Evolutionary conservation across 805 yeast species (phyloP).

Genomic region (Candida caryicola): DNA sequence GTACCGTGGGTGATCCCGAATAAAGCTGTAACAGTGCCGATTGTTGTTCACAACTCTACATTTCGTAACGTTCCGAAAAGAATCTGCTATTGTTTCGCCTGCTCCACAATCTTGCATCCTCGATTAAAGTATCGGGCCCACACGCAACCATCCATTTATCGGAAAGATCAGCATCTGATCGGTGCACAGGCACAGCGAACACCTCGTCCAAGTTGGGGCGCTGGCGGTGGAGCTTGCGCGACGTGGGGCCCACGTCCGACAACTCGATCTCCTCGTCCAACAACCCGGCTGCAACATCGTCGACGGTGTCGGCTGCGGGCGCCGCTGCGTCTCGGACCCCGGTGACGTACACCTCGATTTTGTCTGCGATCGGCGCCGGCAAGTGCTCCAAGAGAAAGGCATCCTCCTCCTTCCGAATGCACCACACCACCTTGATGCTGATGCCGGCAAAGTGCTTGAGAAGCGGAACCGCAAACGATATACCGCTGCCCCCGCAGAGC

Average conservation of each 20-base stretch:
- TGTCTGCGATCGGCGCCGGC: not conserved
- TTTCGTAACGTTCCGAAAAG: conserved; percentile 44
- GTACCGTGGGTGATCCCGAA: too few species aligned
- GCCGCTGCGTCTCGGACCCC: conserved; percentile 5
- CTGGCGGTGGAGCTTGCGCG: conserved; percentile 23
- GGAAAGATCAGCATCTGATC: conserved; percentile 23
- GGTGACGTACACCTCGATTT: conserved; percentile 9
- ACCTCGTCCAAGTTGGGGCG: conserved; percentile 44
- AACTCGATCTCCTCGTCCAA: conserved; percentile 15
- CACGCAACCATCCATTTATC: conserved; percentile 57
- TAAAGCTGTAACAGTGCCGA: too few species aligned
- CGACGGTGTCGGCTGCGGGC: conserved; percentile 6
- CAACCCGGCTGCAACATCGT: conserved; percentile 19
- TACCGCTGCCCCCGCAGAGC: conserved; percentile 73
- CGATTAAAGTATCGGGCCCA: conserved; percentile 50
- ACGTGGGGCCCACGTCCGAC: conserved; percentile 14
- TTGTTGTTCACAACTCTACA: conserved; percentile 19
- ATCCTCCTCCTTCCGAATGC: conserved; percentile 46
- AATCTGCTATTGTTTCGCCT: conserved; percentile 31
- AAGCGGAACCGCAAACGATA: conserved; percentile 59
- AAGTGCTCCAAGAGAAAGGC: conserved; percentile 44
- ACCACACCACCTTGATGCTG: conserved; percentile 46
- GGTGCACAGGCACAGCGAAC: conserved; percentile 14
- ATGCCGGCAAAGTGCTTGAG: conserved; percentile 37
- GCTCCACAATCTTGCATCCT: conserved; percentile 40